A percentile compares a stretch with the other conserved stretches of the same genome.
phyloP scores from a whole-genome alignment of 2,329 filamentous ascomycete genomes.

The Aspergillus chevalieri region DNA sequence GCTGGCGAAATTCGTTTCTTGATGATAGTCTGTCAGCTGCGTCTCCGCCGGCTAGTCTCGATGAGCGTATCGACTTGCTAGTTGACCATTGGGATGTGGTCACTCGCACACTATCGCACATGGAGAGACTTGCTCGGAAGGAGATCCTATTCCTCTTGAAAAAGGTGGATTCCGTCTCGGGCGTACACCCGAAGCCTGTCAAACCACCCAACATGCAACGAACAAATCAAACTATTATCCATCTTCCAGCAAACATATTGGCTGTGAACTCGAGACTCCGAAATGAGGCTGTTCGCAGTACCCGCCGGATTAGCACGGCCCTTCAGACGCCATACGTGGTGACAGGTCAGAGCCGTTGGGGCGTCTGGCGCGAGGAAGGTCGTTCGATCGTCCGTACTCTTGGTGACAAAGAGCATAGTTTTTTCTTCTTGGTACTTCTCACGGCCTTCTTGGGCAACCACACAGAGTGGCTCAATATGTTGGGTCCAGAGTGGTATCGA shows the following conservation, averaged over 20 bases:
- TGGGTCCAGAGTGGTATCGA: slow-evolving; percentile 51
- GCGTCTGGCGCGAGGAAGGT: slow-evolving; percentile 56
- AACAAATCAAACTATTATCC: slow-evolving; percentile 44
- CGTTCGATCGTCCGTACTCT: slow-evolving; percentile 51
- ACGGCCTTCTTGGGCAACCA: slow-evolving; percentile 56
- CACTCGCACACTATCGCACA: slow-evolving; percentile 48
- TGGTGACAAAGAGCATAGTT: slow-evolving; percentile 52
- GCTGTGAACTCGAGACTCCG: slow-evolving; percentile 40
- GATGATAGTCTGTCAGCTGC: slow-evolving; percentile 40
- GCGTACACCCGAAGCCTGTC: slow-evolving; percentile 37
- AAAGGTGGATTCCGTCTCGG: slow-evolving; percentile 38
- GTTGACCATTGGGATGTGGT: slow-evolving; percentile 57
- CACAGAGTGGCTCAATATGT: slow-evolving; percentile 52
- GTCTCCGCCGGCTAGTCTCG: slow-evolving; percentile 43
- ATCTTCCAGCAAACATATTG: slow-evolving; percentile 46
- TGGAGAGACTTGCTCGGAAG: slow-evolving; percentile 48
- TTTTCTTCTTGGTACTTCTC: slow-evolving; percentile 54
- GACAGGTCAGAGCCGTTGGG: slow-evolving; percentile 55
- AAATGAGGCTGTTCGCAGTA: slow-evolving; percentile 42
- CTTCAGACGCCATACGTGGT: slow-evolving; percentile 52
- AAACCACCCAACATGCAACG: slow-evolving; percentile 45
- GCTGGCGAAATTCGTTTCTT: slow-evolving; percentile 30
- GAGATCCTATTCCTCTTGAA: slow-evolving; percentile 48
- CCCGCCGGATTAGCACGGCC: slow-evolving; percentile 48
- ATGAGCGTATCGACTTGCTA: slow-evolving; percentile 51